Evolutionary conservation across 345 rosid species (phyloP).

Genomic region (Eucalyptus sideroxylon): DNA sequence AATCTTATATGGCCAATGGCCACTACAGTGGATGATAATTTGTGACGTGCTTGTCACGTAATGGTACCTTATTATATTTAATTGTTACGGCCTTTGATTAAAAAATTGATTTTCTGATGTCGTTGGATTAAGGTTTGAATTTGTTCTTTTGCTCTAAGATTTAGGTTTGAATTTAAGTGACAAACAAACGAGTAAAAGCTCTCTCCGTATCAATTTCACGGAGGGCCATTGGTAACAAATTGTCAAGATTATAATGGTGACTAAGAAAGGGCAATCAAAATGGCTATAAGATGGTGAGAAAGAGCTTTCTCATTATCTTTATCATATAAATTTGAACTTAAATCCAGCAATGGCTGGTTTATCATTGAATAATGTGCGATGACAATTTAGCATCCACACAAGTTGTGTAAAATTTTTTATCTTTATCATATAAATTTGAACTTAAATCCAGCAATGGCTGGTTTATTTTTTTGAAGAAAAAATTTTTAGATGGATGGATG

Average conservation of each 20-base stretch:
- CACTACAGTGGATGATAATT: not conserved
- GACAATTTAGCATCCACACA: not conserved
- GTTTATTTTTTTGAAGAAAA: no score
- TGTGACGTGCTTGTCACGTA: not conserved
- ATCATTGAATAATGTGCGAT: not conserved
- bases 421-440: no score
- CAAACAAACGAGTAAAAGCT: not conserved
- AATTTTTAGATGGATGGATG: no score
- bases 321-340: not conserved
- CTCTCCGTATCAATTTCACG: accelerated
- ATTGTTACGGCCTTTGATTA: not conserved
- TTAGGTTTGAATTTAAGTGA: not conserved
- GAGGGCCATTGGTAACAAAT: not conserved
- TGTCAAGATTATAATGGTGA: not conserved
- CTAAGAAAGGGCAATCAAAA: not conserved
- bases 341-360: not conserved
- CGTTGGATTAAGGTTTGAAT: not conserved
- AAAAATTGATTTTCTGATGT: not conserved
- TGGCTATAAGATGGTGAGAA: not conserved
- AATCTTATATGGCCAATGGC: not conserved
- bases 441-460: no score
- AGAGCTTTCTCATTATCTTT: not conserved
- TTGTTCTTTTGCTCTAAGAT: not conserved
- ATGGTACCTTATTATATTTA: not conserved
- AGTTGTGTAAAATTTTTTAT: not conserved